Conservation (phyloP, 2,329 filamentous ascomycete species). For the Monosporascus sp. region DNA sequence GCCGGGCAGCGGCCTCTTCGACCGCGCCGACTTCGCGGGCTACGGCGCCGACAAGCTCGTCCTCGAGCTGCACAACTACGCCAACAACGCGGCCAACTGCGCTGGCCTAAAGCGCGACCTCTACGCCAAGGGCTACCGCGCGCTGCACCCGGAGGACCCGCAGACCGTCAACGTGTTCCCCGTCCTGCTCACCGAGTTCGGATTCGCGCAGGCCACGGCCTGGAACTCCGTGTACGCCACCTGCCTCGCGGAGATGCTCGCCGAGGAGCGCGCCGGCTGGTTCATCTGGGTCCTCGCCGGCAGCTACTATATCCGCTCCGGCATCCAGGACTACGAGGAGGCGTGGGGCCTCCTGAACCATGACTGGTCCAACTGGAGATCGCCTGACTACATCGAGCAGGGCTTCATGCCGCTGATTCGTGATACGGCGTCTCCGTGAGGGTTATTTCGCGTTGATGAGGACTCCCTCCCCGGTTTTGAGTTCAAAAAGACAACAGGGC, state of each 20-base stretch:
- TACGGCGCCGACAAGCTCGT: slow-evolving; percentile 49
- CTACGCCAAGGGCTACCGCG: slow-evolving; percentile 48
- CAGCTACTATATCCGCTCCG: slow-evolving; percentile 52
- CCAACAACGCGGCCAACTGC: slow-evolving; percentile 45
- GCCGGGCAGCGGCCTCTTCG: slow-evolving; percentile 40
- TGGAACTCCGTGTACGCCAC: slow-evolving; percentile 45
- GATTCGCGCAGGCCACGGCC: slow-evolving; percentile 42
- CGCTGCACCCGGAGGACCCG: slow-evolving; percentile 35
- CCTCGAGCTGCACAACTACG: slow-evolving; percentile 58
- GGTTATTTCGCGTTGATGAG: not conserved
- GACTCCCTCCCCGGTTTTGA: not conserved
- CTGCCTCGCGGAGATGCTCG: slow-evolving; percentile 46
- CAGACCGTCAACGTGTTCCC: slow-evolving; percentile 39
- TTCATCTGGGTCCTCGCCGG: slow-evolving; percentile 54
- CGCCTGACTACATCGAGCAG: slow-evolving; percentile 35
- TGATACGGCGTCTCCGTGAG: slow-evolving; percentile 15
- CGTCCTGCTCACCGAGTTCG: slow-evolving; percentile 50
- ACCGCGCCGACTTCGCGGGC: slow-evolving; percentile 39
- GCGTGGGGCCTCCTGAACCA: slow-evolving; percentile 50
- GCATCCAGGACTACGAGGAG: slow-evolving; percentile 51
- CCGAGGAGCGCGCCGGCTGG: slow-evolving; percentile 46
- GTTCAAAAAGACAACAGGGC: too few species aligned
- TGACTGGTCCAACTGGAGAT: slow-evolving; percentile 49
- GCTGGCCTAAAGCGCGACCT: slow-evolving; percentile 39
- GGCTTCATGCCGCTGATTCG: slow-evolving; percentile 36